Conservation (phyloP, 177 flowering plant species). For the Telopea speciosissima region DNA sequence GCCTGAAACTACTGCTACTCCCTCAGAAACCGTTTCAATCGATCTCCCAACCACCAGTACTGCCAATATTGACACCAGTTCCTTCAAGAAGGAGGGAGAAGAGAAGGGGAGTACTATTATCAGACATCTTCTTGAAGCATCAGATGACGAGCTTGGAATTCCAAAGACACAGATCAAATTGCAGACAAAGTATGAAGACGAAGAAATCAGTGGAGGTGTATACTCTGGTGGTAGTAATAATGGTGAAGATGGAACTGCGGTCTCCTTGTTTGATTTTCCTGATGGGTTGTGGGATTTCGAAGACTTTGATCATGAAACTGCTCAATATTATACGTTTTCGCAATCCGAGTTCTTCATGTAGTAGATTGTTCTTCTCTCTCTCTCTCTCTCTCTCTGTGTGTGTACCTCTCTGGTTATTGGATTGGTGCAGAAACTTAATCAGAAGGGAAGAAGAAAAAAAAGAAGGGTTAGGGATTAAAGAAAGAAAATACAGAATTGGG, state of each 20-base stretch:
- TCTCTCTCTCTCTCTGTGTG: too few species aligned
- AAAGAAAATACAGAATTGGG: neutral
- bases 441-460: neutral
- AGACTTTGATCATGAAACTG: conserved; percentile 46
- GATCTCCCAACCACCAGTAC: neutral
- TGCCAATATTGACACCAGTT: neutral
- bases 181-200: conserved; percentile 9
- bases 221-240: too few species aligned
- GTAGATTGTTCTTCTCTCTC: neutral
- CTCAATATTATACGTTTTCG: conserved; percentile 56
- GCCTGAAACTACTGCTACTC: neutral
- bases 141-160: conserved; percentile 81
- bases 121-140: conserved; percentile 70
- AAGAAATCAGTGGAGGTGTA: conserved; percentile 8
- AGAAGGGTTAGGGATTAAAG: neutral
- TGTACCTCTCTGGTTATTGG: neutral
- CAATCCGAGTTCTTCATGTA: conserved; percentile 71
- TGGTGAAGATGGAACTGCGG: too few species aligned
- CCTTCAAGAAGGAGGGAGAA: conserved; percentile 23
- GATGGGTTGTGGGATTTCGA: conserved; percentile 71
- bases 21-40: conserved; percentile 1
- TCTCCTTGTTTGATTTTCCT: conserved; percentile 1
- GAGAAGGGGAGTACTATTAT: conserved; percentile 41
- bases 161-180: conserved; percentile 28
- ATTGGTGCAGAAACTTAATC: too few species aligned